Evolutionary conservation across 148 eudicot genomes (phyloP).

Genomic region (Nepenthes gracilis): DNA sequence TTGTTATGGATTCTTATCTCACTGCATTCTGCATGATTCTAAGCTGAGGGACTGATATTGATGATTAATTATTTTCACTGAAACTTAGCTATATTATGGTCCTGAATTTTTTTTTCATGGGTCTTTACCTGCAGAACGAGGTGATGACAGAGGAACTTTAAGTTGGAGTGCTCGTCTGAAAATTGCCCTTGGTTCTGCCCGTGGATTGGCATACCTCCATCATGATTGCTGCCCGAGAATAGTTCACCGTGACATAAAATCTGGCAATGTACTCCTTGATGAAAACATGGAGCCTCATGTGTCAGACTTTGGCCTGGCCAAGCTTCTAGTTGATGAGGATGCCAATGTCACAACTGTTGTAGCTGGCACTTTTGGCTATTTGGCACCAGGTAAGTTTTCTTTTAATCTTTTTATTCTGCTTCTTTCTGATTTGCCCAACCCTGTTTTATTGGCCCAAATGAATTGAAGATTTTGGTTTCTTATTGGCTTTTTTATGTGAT

Average conservation of each 20-base stretch:
- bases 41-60: no score
- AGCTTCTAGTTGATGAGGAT: conserved; percentile 88
- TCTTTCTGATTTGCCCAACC: neutral
- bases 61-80: neutral
- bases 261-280: conserved; percentile 91
- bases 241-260: conserved; percentile 88
- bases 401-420: neutral
- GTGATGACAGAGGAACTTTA: conserved; percentile 28
- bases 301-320: conserved; percentile 94
- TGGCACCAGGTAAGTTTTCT: conserved; percentile 72
- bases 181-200: conserved; percentile 82
- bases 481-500: neutral
- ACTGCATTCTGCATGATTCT: no score
- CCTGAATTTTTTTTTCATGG: no score
- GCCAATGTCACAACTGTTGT: conserved; percentile 95
- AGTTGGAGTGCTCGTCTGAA: conserved; percentile 69
- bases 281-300: conserved; percentile 88
- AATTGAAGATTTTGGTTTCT: neutral
- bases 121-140: conserved; percentile 22
- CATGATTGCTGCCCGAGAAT: conserved; percentile 91
- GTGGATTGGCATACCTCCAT: conserved; percentile 90
- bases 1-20: no score
- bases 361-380: conserved; percentile 96
- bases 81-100: neutral
- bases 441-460: neutral